Evolutionary conservation across 257 asterid species (phyloP).

Genomic region (Nicotiana paniculata): DNA sequence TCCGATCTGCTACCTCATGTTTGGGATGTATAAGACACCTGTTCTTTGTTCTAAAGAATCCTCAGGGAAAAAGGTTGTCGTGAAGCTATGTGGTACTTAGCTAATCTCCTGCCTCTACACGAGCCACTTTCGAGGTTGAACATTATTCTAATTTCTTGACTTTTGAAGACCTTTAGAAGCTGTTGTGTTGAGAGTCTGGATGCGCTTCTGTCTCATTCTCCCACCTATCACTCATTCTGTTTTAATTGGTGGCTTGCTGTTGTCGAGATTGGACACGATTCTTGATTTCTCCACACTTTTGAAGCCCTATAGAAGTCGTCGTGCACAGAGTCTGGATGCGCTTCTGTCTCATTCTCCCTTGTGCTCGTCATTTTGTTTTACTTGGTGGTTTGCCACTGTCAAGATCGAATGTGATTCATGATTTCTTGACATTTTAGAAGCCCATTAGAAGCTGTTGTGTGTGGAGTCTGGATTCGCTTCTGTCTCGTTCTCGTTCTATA

Average conservation of each 20-base stretch:
- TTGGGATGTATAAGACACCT: neutral
- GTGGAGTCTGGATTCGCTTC: neutral
- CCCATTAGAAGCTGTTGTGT: neutral
- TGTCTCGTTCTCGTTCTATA: neutral
- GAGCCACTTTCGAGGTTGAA: neutral
- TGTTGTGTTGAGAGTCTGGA: neutral
- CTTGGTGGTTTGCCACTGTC: neutral
- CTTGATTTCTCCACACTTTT: neutral
- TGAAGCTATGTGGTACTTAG: constrained; percentile 1
- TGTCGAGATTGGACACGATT: neutral
- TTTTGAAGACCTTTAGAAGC: neutral
- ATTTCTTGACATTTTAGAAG: neutral
- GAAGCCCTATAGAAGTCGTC: neutral
- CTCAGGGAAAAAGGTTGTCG: neutral
- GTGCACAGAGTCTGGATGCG: neutral
- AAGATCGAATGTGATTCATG: constrained; percentile 1
- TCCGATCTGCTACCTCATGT: neutral
- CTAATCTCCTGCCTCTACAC: neutral
- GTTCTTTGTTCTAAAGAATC: neutral
- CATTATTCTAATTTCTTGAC: neutral
- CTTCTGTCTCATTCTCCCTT: neutral
- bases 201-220: neutral
- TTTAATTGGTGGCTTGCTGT: neutral
- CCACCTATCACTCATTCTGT: neutral
- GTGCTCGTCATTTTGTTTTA: neutral